Evolutionary conservation across 306 rosid genomes (phyloP), one percentile per base, ranked within the genome.

Genomic region (Castanea crenata): DNA sequence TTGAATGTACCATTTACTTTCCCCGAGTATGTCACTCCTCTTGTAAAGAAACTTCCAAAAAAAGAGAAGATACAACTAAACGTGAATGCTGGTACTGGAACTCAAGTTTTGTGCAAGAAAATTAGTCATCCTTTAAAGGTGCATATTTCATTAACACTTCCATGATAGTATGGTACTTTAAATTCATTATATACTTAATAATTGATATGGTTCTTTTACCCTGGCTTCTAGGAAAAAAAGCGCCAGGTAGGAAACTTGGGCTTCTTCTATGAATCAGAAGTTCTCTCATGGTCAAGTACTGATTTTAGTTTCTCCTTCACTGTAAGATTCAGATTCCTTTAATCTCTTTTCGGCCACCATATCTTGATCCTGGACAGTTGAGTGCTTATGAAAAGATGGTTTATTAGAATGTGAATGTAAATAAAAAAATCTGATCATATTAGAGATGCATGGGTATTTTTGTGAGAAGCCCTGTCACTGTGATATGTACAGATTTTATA

Each of bases 111-210:
- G 31, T 83, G 89, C 88, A 89, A 86, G 88, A 82, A 89, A 57
- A 83, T 78, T 10, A 95, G 97, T 78, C 98, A 93, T 88, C 93
- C 91, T 51, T 69, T 93, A 77, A 88, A 95, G 98, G 99, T 95
- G 71, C 69, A 31, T 58, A 52, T 58, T 71, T 73, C 19, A 3
- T 82, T 76, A 27, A 4, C 9, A 55, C 54, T 44, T 64, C 31
- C 77, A 63, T 67, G 67, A 59, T 46, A 10, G 51, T 29, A 41
- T 41, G 46, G 46, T 69, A 59, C 41, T 35, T 49, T 73, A 46
- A 8, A 44, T 32, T 29, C 55, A 14, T 83, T 62, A 55, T 76
- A 2, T 82, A 67, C 72, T 55, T 20, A 69, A 25, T 31, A 16
- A 75, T 32, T 76, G 82, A 58, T 79, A 34, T 32, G 23, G 34